Evolutionary conservation across 768 basidiomycete species (phyloP).

Genomic region (Hygrocybe punicea): DNA sequence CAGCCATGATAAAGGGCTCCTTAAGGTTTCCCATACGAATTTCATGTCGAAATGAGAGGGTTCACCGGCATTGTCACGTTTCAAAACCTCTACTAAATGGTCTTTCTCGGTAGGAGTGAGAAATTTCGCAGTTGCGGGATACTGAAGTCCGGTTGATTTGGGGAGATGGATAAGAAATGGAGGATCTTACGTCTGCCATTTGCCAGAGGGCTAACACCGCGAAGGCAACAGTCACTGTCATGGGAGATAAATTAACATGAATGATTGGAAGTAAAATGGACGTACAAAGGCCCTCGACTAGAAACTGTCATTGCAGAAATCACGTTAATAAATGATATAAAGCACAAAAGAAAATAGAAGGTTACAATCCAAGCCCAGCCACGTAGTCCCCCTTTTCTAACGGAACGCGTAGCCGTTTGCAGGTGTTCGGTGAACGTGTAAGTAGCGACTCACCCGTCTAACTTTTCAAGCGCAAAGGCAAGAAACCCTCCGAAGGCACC

Average conservation of each 20-base stretch:
- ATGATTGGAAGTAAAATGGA: not conserved
- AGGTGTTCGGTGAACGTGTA: not conserved
- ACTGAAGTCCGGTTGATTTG: conserved; percentile 18
- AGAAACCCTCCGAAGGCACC: conserved; percentile 48
- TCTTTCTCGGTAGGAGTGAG: conserved; percentile 34
- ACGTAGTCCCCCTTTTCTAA: conserved; percentile 25
- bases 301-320: conserved; percentile 23
- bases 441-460: conserved; percentile 29
- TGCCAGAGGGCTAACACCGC: conserved; percentile 38
- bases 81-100: conserved; percentile 27
- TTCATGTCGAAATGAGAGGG: conserved; percentile 32
- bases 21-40: conserved; percentile 35
- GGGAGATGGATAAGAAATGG: not conserved
- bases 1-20: conserved; percentile 28
- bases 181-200: conserved; percentile 36
- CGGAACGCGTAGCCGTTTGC: not conserved
- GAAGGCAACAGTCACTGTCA: conserved; percentile 34
- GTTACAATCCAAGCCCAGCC: conserved; percentile 42
- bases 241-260: too few species aligned
- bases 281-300: conserved; percentile 37
- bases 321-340: not conserved
- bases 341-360: conserved; percentile 1
- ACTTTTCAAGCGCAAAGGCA: conserved; percentile 34
- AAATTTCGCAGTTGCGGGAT: conserved; percentile 45
- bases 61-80: conserved; percentile 26